These are phyloP conservation scores for Xylaria polymorpha DNA, from an alignment of 2,329 filamentous ascomycete genomes.

Conservation along the genomic window DNA sequence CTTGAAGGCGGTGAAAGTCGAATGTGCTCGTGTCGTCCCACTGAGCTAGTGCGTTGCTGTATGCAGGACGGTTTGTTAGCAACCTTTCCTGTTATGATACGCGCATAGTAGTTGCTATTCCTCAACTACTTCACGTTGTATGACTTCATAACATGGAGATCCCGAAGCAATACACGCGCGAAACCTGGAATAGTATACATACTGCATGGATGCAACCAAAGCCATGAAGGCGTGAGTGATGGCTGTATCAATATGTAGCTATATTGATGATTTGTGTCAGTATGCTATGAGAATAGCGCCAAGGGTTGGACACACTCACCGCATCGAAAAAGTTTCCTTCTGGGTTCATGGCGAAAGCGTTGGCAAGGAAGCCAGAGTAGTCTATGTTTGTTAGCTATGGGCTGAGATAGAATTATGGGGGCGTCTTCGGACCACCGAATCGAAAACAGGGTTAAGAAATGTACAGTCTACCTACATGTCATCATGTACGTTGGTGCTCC, in stretches of 20 bases:
- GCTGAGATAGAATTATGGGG: background rate
- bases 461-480: constrained; percentile 43
- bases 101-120: background rate
- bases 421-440: background rate
- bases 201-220: constrained; percentile 51
- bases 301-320: constrained; percentile 39
- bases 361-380: constrained; percentile 50
- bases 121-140: background rate
- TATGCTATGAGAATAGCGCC: background rate
- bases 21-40: constrained; percentile 51
- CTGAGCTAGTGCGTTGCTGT: constrained; percentile 47
- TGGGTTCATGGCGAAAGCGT: constrained; percentile 51
- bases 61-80: constrained; percentile 20
- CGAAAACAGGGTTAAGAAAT: background rate
- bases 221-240: constrained; percentile 52
- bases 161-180: background rate
- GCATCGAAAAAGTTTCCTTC: constrained; percentile 49
- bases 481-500: constrained; percentile 51
- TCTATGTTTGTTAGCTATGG: constrained; percentile 41
- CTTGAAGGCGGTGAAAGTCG: constrained; percentile 51
- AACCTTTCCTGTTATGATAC: background rate
- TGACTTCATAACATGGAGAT: background rate
- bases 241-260: constrained; percentile 51
- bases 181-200: constrained; percentile 25
- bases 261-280: constrained; percentile 25